Conservation (phyloP, 805 yeast genomes). For the Isabelozyma pseudorhagii region DNA sequence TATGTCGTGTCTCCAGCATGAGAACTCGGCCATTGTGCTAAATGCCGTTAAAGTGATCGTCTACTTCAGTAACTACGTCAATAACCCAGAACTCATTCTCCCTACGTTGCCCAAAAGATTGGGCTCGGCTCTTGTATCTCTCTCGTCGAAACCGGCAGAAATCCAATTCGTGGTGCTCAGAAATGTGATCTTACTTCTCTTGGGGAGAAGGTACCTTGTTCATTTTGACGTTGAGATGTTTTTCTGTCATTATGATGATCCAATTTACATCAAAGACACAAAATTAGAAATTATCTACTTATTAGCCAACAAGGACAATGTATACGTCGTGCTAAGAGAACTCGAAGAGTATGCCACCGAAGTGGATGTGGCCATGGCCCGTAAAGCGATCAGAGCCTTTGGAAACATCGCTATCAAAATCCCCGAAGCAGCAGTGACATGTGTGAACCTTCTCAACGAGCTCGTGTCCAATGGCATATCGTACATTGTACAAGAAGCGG, state of each 20-base stretch:
- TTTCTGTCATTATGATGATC: constrained; percentile 81
- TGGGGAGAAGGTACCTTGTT: constrained; percentile 60
- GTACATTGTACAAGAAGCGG: constrained; percentile 76
- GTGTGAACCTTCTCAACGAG: constrained; percentile 60
- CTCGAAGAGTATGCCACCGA: constrained; percentile 84
- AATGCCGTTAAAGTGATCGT: constrained; percentile 71
- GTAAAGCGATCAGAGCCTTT: constrained; percentile 84
- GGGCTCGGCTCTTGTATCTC: constrained; percentile 64
- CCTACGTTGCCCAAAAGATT: constrained; percentile 55
- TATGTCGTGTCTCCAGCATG: constrained; percentile 73
- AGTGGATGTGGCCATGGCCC: constrained; percentile 79
- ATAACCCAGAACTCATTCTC: constrained; percentile 50
- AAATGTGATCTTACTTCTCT: constrained; percentile 70
- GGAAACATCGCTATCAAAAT: constrained; percentile 85
- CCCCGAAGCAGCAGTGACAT: constrained; percentile 55
- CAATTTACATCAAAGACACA: constrained; percentile 84
- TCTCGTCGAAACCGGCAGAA: constrained; percentile 76
- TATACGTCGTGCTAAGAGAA: constrained; percentile 64
- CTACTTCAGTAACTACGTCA: constrained; percentile 70
- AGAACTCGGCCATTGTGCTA: constrained; percentile 75
- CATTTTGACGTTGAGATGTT: constrained; percentile 72
- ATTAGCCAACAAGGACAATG: constrained; percentile 64
- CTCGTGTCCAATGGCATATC: constrained; percentile 64
- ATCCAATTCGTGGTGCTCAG: constrained; percentile 78
- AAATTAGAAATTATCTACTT: constrained; percentile 83